phyloP scores from a whole-genome alignment of 768 basidiomycete genomes.

The Lentinus tigrinus region DNA sequence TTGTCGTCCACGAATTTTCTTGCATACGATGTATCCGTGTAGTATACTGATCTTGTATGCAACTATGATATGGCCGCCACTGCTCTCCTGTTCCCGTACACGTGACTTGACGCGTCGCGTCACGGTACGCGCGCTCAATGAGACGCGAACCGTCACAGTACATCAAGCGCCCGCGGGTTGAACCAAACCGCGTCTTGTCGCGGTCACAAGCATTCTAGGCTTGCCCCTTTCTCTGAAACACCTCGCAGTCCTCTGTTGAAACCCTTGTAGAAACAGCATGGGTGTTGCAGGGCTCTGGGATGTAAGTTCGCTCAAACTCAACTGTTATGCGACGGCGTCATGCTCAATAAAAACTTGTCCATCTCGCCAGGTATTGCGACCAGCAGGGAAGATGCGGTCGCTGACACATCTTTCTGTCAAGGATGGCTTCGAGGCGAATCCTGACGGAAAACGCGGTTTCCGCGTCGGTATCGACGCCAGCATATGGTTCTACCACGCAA shows the following conservation, averaged over 20 bases:
- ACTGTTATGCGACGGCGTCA: too few species aligned
- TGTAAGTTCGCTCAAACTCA: constrained; percentile 8
- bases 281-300: constrained; percentile 29
- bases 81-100: background rate
- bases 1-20: background rate
- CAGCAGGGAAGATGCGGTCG: constrained; percentile 70
- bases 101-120: constrained; percentile 4
- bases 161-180: background rate
- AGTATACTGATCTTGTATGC: background rate
- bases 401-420: constrained; percentile 72
- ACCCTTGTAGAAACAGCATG: constrained; percentile 2
- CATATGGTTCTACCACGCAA: constrained; percentile 80
- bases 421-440: constrained; percentile 73
- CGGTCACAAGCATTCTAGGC: too few species aligned
- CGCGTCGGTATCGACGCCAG: constrained; percentile 86
- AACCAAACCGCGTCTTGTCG: background rate
- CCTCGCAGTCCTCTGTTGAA: too few species aligned
- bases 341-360: background rate
- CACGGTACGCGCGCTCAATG: background rate
- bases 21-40: constrained; percentile 13
- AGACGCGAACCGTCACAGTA: constrained; percentile 11
- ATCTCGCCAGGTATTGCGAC: constrained; percentile 55
- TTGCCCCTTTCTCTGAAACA: too few species aligned
- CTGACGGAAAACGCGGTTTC: constrained; percentile 64
- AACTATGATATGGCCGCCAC: too few species aligned